Percentiles rank a stretch among this genome's conserved stretches.
Conservation (phyloP, 2,329 filamentous ascomycete genomes). For the Blumeriella jaapii region DNA sequence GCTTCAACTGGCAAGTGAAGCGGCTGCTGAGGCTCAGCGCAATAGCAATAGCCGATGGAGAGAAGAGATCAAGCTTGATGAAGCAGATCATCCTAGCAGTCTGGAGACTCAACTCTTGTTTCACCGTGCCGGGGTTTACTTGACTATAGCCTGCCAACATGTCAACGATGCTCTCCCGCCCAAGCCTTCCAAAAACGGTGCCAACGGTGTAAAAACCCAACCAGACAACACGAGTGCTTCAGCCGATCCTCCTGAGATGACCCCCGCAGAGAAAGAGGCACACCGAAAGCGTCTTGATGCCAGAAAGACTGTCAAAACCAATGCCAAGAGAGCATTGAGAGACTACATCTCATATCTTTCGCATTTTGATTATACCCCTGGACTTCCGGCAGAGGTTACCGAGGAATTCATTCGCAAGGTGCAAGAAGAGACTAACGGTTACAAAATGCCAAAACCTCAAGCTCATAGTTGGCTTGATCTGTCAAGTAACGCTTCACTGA, state of each 20-base stretch:
- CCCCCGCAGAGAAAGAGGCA: conserved; percentile 35
- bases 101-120: conserved; percentile 66
- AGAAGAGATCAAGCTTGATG: conserved; percentile 39
- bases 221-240: conserved; percentile 12
- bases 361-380: conserved; percentile 66
- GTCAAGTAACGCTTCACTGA: conserved; percentile 25
- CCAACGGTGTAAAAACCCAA: conserved; percentile 17
- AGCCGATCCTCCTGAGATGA: conserved; percentile 24
- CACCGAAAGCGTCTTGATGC: conserved; percentile 39
- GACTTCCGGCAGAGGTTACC: conserved; percentile 26
- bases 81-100: conserved; percentile 61
- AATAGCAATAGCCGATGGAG: conserved; percentile 30
- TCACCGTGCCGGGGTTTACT: conserved; percentile 60
- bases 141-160: conserved; percentile 58
- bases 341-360: conserved; percentile 65
- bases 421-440: conserved; percentile 41
- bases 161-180: conserved; percentile 43
- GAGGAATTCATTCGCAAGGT: conserved; percentile 44
- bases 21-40: conserved; percentile 25
- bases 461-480: conserved; percentile 20
- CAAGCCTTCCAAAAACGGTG: conserved; percentile 14
- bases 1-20: conserved; percentile 37
- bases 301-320: conserved; percentile 58
- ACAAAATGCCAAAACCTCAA: conserved; percentile 31
- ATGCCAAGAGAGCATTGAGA: conserved; percentile 64